Evolutionary conservation across 495 filamentous ascomycete species (phyloP), one percentile per base, ranked within the genome.

Genomic region (Xylaria telfairii): DNA sequence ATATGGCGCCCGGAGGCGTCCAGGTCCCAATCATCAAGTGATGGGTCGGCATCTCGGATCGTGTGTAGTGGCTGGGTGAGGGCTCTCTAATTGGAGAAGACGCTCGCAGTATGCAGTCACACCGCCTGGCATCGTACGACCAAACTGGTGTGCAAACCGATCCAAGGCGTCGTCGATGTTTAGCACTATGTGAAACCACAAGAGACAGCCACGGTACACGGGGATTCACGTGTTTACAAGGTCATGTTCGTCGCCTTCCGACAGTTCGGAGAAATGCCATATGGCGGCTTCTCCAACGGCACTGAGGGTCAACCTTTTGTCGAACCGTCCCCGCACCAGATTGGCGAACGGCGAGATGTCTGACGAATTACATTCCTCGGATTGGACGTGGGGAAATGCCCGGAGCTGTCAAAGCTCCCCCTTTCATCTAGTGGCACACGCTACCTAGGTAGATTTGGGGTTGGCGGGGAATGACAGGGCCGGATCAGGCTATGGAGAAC

Each of bases 21-120:
- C 92, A 94, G 56, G 92, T 93, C 68, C 92, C 92, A 73, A 92
- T 86, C 91, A 94, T 93, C 78, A 94, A 83, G 83, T 93, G 91
- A 78, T 94, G 92, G 77, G 90, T 83, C 85, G 92, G 92, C 80
- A 83, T 88, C 30, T 69, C 82, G 65, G n/a, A 49, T 7, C 37
- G 26, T 32, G 30, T 47, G 57, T 12, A 47, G 61, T 47, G 30
- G 39, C 30, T 39, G 26, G 32, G 46, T 63, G 32, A 28, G 37
- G 42, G 24, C 13, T 54, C 54, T 54, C 67, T 42, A 19, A 53
- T 34, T 26, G 46, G 46, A 44, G 46, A n/a, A 47, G 28, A 39
- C 44, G 62, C 39, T 37, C 41, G 67, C 54, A 42, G 66, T 34
- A 62, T 53, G 54, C 44, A 62, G 42, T 62, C 34, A 53, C 28